Percentiles rank a stretch among this genome's conserved stretches.
Conservation (phyloP, 139 green algal genomes). For the Picochlorum sp. region DNA sequence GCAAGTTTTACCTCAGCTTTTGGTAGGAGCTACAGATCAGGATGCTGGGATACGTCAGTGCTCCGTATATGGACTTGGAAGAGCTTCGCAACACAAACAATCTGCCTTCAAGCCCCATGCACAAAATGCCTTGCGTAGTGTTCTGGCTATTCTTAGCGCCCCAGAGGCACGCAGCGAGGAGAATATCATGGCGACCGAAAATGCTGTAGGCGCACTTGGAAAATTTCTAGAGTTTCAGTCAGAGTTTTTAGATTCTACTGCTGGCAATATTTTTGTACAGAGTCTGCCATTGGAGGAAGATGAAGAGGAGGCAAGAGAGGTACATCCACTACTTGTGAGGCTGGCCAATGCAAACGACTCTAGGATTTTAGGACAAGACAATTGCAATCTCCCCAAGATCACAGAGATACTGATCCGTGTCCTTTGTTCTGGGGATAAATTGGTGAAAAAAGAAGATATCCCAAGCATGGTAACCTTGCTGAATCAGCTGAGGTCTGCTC, state of each 20-base stretch:
- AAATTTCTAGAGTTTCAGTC: conserved; percentile 35
- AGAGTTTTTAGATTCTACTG: conserved; percentile 1
- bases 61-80: conserved; percentile 81
- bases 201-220: conserved; percentile 60
- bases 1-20: conserved; percentile 55
- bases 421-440: conserved; percentile 25
- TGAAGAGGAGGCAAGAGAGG: conserved; percentile 47
- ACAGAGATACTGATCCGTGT: conserved; percentile 31
- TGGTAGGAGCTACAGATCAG: conserved; percentile 34
- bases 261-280: conserved; percentile 24
- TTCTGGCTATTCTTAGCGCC: conserved; percentile 20
- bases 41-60: conserved; percentile 79
- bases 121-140: conserved; percentile 19
- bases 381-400: conserved; percentile 41
- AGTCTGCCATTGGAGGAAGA: conserved; percentile 57
- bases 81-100: conserved; percentile 49
- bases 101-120: conserved; percentile 42
- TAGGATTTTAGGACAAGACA: conserved; percentile 30
- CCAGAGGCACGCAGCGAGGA: conserved; percentile 38
- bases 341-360: conserved; percentile 43
- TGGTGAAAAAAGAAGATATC: conserved; percentile 23
- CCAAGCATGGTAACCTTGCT: conserved; percentile 34
- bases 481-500: conserved; percentile 23
- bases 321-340: conserved; percentile 70
- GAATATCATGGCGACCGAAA: conserved; percentile 70